Conservation (phyloP, 2,329 filamentous ascomycete species). For the Cladosporium sp. region DNA sequence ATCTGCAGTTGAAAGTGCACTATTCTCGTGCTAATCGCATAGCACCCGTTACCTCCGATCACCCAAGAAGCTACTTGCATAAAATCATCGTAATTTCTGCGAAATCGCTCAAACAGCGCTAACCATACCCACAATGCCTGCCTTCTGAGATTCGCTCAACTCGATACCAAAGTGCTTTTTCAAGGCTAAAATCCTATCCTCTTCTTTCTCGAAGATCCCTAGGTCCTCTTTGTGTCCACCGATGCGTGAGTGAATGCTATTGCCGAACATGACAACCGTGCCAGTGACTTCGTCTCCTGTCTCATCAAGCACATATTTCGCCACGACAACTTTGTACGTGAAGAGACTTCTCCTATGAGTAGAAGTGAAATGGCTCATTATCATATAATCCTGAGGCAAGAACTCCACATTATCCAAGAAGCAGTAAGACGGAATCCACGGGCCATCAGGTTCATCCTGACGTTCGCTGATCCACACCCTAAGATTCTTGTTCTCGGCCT, state of each 20-base stretch:
- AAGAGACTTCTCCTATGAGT: conserved; percentile 50
- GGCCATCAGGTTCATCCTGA: conserved; percentile 31
- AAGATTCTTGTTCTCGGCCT: conserved; percentile 25
- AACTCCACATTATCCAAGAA: conserved; percentile 62
- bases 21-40: too few relatives aligned
- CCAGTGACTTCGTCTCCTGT: conserved; percentile 33
- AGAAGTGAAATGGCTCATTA: conserved; percentile 57
- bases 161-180: conserved; percentile 43
- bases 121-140: conserved; percentile 32
- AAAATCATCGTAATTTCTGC: too few relatives aligned
- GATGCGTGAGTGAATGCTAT: conserved; percentile 43
- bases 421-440: conserved; percentile 60
- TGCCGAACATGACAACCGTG: conserved; percentile 38
- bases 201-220: conserved; percentile 37
- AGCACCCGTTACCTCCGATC: too few relatives aligned
- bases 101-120: conserved; percentile 1
- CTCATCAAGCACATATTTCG: conserved; percentile 49
- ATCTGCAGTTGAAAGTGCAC: too few relatives aligned
- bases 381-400: conserved; percentile 54
- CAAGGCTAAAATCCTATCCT: conserved; percentile 40
- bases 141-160: conserved; percentile 35
- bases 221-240: conserved; percentile 40
- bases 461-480: conserved; percentile 42
- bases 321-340: conserved; percentile 49
- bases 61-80: too few relatives aligned